Evolutionary conservation across 2,329 filamentous ascomycete genomes (phyloP), one percentile per base, ranked within the genome.

Genomic region (Aspergillus quadrilineatus): DNA sequence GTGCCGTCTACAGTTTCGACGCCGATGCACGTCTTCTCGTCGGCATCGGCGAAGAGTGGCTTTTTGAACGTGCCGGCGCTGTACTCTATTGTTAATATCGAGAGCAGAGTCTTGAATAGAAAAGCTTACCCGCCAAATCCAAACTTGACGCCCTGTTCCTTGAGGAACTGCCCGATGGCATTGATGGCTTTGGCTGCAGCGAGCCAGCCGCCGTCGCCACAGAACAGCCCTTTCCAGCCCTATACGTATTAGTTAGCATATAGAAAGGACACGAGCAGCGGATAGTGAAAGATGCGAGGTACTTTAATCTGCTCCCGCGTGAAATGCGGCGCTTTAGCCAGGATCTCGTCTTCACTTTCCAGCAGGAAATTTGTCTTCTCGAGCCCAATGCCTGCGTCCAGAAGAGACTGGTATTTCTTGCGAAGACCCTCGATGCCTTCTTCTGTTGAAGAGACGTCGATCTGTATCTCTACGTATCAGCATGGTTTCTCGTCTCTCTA

Each of bases 391-490:
- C 4, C 76, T 75, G 6, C 52, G 64, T 67, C 65, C 26, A 67
- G 63, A 59, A 70, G 68, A 8, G 66, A 64, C 4, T 63, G 56
- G 7, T 53, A 15, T 17, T 47, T 71, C 64, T 29, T 70, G 63
- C 15, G 66, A 58, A 6, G 69, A 64, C 29, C 63, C 58, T 36
- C 32, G 30, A 53, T 53, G 3, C 50, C 50, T 9, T 53, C 73
- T 65, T 4, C 68, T 68, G 43, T 73, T 68, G 43, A 73, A 67
- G 22, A 69, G 59, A 12, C 73, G 68, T 26, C 71, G 74, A 54
- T 70, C 68, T 17, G 69, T 60, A n/a, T 14, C 70, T 45, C 4
- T 29, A 26, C 10, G 5, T 22, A 22, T 44, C 28, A 44, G 22
- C 5, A 44, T 44, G 5, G 12, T 12, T 4, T 10, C 9, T 7